Conservation (phyloP, 2,329 filamentous ascomycete species). For the Claviceps fusiformis region DNA sequence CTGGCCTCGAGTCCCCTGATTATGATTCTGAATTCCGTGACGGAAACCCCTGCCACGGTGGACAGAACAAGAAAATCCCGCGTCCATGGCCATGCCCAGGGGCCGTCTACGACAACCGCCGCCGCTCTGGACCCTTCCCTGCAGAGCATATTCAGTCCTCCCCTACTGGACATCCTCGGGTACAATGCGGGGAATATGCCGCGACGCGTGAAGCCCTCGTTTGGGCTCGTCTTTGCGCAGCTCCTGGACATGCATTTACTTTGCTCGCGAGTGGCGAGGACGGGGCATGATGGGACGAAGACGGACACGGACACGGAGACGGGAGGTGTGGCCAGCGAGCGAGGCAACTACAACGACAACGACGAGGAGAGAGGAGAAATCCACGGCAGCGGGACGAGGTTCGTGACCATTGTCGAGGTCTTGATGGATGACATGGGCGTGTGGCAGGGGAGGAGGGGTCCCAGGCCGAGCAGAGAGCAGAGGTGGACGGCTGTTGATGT, state of each 20-base stretch:
- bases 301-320: neutral
- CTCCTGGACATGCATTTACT: conserved; percentile 42
- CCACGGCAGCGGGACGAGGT: conserved; percentile 3
- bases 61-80: neutral
- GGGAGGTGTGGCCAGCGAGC: neutral
- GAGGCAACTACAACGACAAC: neutral
- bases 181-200: conserved; percentile 10
- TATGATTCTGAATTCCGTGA: conserved; percentile 37
- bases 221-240: conserved; percentile 40
- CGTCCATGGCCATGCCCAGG: too few species aligned
- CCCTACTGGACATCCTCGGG: conserved; percentile 10
- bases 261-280: conserved; percentile 29
- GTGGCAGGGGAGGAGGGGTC: conserved; percentile 24
- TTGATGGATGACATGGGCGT: conserved; percentile 36
- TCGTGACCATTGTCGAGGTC: conserved; percentile 35
- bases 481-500: conserved; percentile 36
- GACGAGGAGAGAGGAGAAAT: neutral
- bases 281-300: conserved; percentile 16
- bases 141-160: conserved; percentile 34
- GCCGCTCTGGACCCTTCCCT: conserved; percentile 27
- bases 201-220: conserved; percentile 30
- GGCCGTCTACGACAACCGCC: neutral
- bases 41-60: neutral
- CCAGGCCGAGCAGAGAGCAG: conserved; percentile 30
- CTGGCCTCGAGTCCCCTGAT: conserved; percentile 31